phyloP scores from a whole-genome alignment of 2,329 filamentous ascomycete species.

The Aspergillus phoenicis region DNA sequence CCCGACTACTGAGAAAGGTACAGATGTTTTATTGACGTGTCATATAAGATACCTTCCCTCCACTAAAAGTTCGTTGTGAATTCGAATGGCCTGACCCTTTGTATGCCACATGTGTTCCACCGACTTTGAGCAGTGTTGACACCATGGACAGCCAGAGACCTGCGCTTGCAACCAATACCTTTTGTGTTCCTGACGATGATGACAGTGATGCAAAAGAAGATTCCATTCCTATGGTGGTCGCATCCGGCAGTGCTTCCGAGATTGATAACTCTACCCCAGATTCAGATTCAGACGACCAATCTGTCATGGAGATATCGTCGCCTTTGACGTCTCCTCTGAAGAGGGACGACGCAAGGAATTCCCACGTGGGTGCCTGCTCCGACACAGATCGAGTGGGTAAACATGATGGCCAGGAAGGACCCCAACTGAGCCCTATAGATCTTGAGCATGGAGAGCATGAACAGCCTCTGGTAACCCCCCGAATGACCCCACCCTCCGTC shows the following conservation, averaged over 20 bases:
- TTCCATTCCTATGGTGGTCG: slow-evolving; percentile 4
- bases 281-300: slow-evolving; percentile 25
- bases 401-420: slow-evolving; percentile 1
- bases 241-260: slow-evolving; percentile 13
- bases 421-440: slow-evolving; percentile 20
- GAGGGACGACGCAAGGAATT: slow-evolving; percentile 10
- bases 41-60: slow-evolving; percentile 39
- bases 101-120: slow-evolving; percentile 16
- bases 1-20: neutral
- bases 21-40: neutral
- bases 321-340: slow-evolving; percentile 28
- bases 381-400: neutral
- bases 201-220: slow-evolving; percentile 32
- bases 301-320: slow-evolving; percentile 25
- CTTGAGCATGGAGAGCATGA: slow-evolving; percentile 18
- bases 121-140: slow-evolving; percentile 13
- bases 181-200: slow-evolving; percentile 46
- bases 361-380: neutral
- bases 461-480: slow-evolving; percentile 26
- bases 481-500: slow-evolving; percentile 25
- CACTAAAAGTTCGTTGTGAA: slow-evolving; percentile 35
- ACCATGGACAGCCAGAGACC: slow-evolving; percentile 11
- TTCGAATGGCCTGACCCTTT: slow-evolving; percentile 32
- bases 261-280: slow-evolving; percentile 14
- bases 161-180: slow-evolving; percentile 38